Evolutionary conservation across 768 basidiomycete genomes (phyloP), one percentile per base, ranked within the genome.

Genomic region (Lentinula aciculospora): DNA sequence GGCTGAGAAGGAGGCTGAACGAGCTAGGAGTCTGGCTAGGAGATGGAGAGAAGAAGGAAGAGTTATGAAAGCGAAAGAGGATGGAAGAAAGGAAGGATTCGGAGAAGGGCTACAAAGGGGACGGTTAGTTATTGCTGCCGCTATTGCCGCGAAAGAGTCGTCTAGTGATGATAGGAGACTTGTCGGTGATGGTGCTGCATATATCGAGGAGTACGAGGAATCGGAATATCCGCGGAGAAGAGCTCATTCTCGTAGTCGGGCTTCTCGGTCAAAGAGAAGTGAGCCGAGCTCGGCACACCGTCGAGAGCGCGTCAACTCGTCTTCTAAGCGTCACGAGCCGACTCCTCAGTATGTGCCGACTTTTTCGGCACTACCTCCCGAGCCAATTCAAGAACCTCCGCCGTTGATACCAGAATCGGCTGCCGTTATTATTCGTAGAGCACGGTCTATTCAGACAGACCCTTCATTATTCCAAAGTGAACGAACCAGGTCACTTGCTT

Each of bases 41-140:
- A 78, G 77, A 65, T 60, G 85, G 42, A 80, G 81, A 57, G 76
- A 84, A 56, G 79, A 85, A 67, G 78, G 74, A 36, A 62, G 79
- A 46, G 45, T 83, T 3, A 64, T 79, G 2, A 61, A 74, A 0
- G 86, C 86, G 2, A 73, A 75, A 40, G 83, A 85, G 62, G 77
- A 84, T 48, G 86, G 85, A 4, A 68, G 83, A 36, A 66, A 62
- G 53, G 61, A 71, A 57, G 76, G 76, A 1, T 76, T 67, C 58
- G 73, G 77, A 48, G 72, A 76, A 60, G 86, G 85, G 0, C 68
- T 81, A 15, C 70, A 72, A 36, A 82, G 84, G 50, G 85, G 85
- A 4, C 63, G 69, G 40, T 57, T 64, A 32, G 60, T 64, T 9
- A 36, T 51, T 46, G 57, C 62, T 27, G 58, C 60, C 1, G 63